These are phyloP conservation scores for Tilletia caries DNA, from an alignment of 1,284 basidiomycete genomes.

Conservation along the genomic window DNA sequence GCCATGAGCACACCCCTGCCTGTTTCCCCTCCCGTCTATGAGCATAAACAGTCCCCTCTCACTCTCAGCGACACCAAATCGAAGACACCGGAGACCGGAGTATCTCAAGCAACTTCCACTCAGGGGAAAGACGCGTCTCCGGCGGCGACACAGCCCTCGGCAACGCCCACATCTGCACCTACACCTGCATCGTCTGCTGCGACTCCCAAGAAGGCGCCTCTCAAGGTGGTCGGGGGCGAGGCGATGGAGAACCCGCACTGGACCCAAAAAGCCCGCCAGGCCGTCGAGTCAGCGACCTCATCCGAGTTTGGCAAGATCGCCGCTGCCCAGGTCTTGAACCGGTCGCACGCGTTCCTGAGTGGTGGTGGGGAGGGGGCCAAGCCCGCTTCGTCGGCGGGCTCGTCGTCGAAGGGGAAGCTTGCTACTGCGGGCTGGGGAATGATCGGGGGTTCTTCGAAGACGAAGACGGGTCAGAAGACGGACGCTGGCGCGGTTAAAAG, in stretches of 20 bases:
- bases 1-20: slow-evolving; percentile 2
- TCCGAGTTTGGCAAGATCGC: slow-evolving; percentile 6
- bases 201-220: not conserved
- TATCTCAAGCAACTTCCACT: not conserved
- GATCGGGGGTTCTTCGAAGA: not conserved
- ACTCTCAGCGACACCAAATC: not conserved
- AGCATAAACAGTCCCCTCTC: not conserved
- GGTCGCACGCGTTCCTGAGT: not conserved
- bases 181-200: not conserved
- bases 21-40: not conserved
- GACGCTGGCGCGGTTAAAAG: not conserved
- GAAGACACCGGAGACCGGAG: not conserved
- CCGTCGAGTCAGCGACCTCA: not conserved
- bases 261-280: not conserved
- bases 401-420: not conserved
- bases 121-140: not conserved
- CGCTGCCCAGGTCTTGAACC: not conserved
- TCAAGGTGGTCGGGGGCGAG: slow-evolving; percentile 12
- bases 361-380: not conserved
- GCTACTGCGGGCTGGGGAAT: not conserved
- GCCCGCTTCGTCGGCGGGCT: not conserved
- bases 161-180: not conserved
- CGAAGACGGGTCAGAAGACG: not conserved
- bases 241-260: slow-evolving; percentile 14
- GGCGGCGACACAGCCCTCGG: not conserved